phyloP scores from a whole-genome alignment of 768 basidiomycete genomes.

The Pleurotus tuber-regium region DNA sequence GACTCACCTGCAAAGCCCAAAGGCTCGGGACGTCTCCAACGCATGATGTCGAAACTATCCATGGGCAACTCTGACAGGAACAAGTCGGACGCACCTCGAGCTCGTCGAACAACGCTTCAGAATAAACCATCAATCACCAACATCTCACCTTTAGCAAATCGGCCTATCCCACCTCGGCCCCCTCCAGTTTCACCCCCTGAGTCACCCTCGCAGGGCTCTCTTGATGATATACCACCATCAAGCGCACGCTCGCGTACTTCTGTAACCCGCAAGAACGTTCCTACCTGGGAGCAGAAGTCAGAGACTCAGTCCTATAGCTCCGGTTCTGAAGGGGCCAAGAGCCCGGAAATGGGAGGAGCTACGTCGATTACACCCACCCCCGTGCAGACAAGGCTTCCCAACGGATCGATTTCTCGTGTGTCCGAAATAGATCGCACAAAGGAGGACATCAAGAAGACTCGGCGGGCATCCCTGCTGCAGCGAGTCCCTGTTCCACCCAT shows the following conservation, averaged over 20 bases:
- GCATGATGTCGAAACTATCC: slow-evolving; percentile 81
- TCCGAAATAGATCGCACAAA: not conserved
- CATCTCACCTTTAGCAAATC: slow-evolving; percentile 48
- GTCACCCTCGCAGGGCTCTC: slow-evolving; percentile 40
- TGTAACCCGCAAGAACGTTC: slow-evolving; percentile 23
- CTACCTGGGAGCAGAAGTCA: slow-evolving; percentile 23
- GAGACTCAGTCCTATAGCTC: slow-evolving; percentile 4
- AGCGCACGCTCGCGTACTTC: slow-evolving; percentile 25
- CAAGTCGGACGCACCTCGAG: slow-evolving; percentile 9
- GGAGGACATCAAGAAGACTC: slow-evolving; percentile 3
- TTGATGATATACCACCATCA: slow-evolving; percentile 30
- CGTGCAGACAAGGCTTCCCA: not conserved
- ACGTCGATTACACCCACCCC: not conserved
- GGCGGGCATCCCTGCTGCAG: slow-evolving; percentile 1
- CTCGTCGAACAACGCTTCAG: not conserved
- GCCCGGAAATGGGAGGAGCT: not conserved
- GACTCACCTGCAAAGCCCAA: slow-evolving; percentile 56
- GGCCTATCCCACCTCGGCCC: slow-evolving; percentile 58
- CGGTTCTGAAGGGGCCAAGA: not conserved
- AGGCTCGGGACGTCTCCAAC: slow-evolving; percentile 61
- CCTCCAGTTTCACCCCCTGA: slow-evolving; percentile 41
- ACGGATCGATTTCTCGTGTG: not conserved
- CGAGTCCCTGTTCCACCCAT: slow-evolving; percentile 5
- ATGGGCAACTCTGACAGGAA: slow-evolving; percentile 41
- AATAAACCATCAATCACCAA: slow-evolving; percentile 13